These are phyloP conservation scores for Ilex aquifolium DNA, from an alignment of 257 asterid genomes.

Conservation along the genomic window DNA sequence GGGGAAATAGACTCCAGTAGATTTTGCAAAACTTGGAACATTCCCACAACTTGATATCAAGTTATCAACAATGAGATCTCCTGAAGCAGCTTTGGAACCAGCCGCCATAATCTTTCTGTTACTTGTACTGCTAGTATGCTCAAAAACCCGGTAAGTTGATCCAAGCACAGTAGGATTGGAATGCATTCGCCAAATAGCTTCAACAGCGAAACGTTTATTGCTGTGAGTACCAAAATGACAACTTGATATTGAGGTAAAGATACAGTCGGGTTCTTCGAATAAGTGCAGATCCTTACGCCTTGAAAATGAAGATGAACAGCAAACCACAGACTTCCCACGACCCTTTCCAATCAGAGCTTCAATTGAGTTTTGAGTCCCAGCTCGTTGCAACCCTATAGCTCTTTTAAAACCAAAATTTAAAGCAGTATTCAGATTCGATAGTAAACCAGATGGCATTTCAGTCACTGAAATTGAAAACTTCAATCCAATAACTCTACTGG, in stretches of 20 bases:
- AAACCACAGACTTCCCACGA: neutral
- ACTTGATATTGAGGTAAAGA: neutral
- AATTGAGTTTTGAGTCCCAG: constrained; percentile 19
- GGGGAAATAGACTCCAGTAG: constrained; percentile 35
- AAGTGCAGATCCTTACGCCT: neutral
- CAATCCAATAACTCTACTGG: neutral
- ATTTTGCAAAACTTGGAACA: constrained; percentile 40
- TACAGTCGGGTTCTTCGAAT: neutral
- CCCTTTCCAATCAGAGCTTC: constrained; percentile 20
- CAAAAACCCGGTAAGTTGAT: constrained; percentile 6
- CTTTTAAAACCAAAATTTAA: constrained; percentile 33
- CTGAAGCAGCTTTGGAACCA: constrained; percentile 42
- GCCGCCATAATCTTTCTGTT: constrained; percentile 41
- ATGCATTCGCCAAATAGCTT: neutral
- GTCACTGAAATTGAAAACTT: too few relatives aligned
- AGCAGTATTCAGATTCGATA: constrained; percentile 39
- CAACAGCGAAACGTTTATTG: neutral
- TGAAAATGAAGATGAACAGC: neutral
- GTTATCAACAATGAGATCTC: constrained; percentile 51
- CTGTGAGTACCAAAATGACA: neutral
- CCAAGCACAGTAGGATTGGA: constrained; percentile 1
- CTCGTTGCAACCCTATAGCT: constrained; percentile 34
- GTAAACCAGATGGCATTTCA: constrained; percentile 49
- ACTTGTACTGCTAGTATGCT: constrained; percentile 7
- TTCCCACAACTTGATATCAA: constrained; percentile 39